Evolutionary conservation across 75 land plant genomes (phyloP), one percentile per base, ranked within the genome.

Genomic region (Ceratopteris richardii): DNA sequence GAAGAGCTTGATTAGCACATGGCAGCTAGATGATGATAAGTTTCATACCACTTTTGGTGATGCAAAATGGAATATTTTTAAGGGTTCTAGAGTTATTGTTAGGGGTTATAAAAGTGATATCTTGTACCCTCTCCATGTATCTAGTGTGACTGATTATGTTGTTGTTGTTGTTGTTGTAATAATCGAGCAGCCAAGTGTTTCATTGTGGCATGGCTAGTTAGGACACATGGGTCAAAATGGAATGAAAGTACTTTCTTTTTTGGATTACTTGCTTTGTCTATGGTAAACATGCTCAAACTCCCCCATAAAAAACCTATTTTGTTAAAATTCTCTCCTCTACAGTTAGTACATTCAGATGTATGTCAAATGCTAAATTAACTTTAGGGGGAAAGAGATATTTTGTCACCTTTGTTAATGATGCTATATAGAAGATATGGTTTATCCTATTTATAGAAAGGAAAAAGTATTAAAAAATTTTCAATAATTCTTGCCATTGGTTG

Each of bases 141-240:
- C 3, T 18, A 21, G 18, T 21, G 18, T 46, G 22, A 2, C 4
- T 46, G 50, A 46, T 3, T 3, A 21, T 21, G 18, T 46, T 46
- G 22, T 14, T 14, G 14, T n/a, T 46, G 14, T 40, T 40, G n/a
- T n/a, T n/a, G n/a, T n/a, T n/a, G n/a, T n/a, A n/a, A n/a, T n/a
- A n/a, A 46, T 5, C 17, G 50, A 46, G 22, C 22, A 46, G 22
- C 17, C 50, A 18, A 5, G 50, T 46, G 18, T 46, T 18, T n/a
- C 18, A 18, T 2, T 33, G 17, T 57, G 59, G 39, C 59, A 57
- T 57, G 24, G 30, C 10, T n/a, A 16, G 1, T 33, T 57, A 14
- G 59, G 40, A 16, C 59, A 57, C 22, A 14, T 57, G n/a, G n/a
- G 39, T 31, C n/a, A 57, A 56, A 29, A 28, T 27, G 59, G 16